A percentile compares a stretch with the other conserved stretches of the same genome.
Conservation (phyloP, 148 eudicot genomes). For the Heliamphora exappendiculata region DNA sequence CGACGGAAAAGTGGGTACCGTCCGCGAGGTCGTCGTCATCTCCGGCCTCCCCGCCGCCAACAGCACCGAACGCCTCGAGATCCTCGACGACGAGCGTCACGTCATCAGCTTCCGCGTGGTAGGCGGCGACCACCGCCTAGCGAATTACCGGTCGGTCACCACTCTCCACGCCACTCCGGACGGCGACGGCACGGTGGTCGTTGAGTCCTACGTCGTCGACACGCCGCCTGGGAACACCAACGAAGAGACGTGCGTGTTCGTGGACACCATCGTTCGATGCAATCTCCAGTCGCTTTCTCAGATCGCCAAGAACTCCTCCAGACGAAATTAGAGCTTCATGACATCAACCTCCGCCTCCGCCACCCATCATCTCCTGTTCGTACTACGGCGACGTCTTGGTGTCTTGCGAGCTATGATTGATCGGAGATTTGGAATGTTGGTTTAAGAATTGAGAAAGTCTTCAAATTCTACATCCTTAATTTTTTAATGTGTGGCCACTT, state of each 20-base stretch:
- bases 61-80: slow-evolving; percentile 65
- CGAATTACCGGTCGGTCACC: slow-evolving; percentile 62
- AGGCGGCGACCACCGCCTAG: slow-evolving; percentile 68
- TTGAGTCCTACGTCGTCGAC: slow-evolving; percentile 69
- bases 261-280: slow-evolving; percentile 65
- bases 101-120: slow-evolving; percentile 68
- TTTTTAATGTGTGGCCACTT: neutral
- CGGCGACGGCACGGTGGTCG: slow-evolving; percentile 43
- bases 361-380: no score
- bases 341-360: neutral
- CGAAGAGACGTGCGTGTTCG: slow-evolving; percentile 63
- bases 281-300: slow-evolving; percentile 69
- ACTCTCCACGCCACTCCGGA: slow-evolving; percentile 35
- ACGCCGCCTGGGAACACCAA: slow-evolving; percentile 55
- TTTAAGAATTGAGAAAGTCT: neutral
- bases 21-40: slow-evolving; percentile 55
- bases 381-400: neutral
- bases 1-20: slow-evolving; percentile 53
- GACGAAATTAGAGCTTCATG: neutral
- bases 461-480: neutral
- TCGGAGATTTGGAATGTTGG: neutral
- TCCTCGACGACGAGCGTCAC: slow-evolving; percentile 61
- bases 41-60: slow-evolving; percentile 72
- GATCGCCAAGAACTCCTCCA: slow-evolving; percentile 41
- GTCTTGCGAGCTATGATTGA: neutral